A percentile compares a stretch with the other conserved stretches of the same genome.
Conservation (phyloP, 306 rosid genomes). For the Vigna trinervia region DNA sequence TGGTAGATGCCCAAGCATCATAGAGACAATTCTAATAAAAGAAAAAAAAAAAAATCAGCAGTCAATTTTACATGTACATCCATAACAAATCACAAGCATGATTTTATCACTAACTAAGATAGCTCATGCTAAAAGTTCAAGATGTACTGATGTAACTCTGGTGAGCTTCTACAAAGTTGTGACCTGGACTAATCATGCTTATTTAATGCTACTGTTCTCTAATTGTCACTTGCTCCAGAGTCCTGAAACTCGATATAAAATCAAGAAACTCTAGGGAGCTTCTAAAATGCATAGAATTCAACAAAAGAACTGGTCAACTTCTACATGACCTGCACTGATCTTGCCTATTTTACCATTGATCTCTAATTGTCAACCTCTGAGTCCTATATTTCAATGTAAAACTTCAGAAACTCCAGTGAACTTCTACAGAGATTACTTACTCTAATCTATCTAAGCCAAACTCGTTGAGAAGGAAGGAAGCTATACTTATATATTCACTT, state of each 20-base stretch:
- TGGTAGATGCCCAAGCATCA: conserved; percentile 8
- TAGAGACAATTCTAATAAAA: background rate
- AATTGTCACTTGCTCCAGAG: background rate
- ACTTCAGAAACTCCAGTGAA: background rate
- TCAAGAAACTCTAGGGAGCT: no score
- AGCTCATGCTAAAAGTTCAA: background rate
- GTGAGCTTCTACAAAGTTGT: no score
- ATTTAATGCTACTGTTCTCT: background rate
- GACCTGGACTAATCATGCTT: background rate
- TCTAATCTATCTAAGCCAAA: no score
- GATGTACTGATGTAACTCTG: no score
- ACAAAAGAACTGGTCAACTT: no score
- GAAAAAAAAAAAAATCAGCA: background rate
- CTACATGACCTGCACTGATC: no score
- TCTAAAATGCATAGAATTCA: no score
- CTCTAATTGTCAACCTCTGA: no score
- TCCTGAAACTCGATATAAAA: background rate
- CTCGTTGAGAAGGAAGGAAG: no score
- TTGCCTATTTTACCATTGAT: no score
- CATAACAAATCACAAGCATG: background rate
- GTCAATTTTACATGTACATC: background rate
- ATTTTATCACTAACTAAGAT: background rate
- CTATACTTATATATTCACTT: no score
- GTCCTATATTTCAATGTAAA: no score
- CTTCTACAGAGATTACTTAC: background rate